Percentiles rank a stretch among this genome's conserved stretches.
phyloP scores from a whole-genome alignment of 768 basidiomycete genomes.

The Asterophora parasitica region DNA sequence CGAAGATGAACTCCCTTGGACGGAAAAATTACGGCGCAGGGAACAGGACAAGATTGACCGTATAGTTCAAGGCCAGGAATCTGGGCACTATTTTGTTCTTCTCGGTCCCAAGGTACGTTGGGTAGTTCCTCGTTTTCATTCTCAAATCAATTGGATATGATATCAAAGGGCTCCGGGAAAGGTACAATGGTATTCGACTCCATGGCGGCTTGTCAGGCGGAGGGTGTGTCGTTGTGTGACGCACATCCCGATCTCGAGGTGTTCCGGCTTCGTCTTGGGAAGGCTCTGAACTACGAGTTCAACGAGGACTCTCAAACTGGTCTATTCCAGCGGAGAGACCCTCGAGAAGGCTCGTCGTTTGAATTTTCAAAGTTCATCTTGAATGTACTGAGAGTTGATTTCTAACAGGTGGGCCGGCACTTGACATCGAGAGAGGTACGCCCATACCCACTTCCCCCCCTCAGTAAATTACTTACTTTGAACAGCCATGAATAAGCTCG shows the following conservation, averaged over 20 bases:
- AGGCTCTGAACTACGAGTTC: slow-evolving; percentile 82
- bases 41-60: slow-evolving; percentile 75
- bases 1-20: slow-evolving; percentile 41
- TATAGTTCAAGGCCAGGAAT: slow-evolving; percentile 70
- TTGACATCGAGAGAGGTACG: slow-evolving; percentile 77
- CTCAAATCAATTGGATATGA: slow-evolving; percentile 9
- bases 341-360: slow-evolving; percentile 55
- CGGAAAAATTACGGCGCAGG: slow-evolving; percentile 59
- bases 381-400: neutral
- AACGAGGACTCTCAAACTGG: slow-evolving; percentile 79
- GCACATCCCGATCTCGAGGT: slow-evolving; percentile 87
- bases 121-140: slow-evolving; percentile 1
- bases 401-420: slow-evolving; percentile 57
- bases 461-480: neutral
- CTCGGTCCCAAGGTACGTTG: slow-evolving; percentile 66
- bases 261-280: slow-evolving; percentile 79
- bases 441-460: slow-evolving; percentile 1
- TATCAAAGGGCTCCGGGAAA: slow-evolving; percentile 67
- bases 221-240: slow-evolving; percentile 70
- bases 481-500: slow-evolving; percentile 72
- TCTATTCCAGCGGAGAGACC: slow-evolving; percentile 79
- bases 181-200: slow-evolving; percentile 81
- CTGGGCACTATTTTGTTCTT: slow-evolving; percentile 71
- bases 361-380: neutral
- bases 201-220: slow-evolving; percentile 68